Evolutionary conservation across 1,284 basidiomycete species (phyloP).

Genomic region (Coriolopsis trogii): DNA sequence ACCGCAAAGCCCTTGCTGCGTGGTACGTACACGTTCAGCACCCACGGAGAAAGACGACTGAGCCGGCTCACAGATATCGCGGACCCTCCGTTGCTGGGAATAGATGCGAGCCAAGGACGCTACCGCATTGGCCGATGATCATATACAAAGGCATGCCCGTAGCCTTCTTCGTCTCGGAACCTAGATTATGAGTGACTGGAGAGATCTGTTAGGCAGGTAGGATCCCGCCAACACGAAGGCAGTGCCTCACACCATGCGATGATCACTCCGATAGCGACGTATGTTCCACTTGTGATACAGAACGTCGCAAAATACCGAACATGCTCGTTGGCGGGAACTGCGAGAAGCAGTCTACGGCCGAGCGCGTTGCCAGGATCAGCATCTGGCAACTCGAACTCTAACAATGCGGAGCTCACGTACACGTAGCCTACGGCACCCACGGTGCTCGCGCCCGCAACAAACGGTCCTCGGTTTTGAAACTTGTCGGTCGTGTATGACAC

Average conservation of each 20-base stretch:
- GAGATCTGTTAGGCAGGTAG: neutral
- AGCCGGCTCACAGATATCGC: constrained; percentile 52
- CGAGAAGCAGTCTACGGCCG: constrained; percentile 49
- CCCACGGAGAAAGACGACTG: neutral
- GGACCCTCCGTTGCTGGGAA: constrained; percentile 69
- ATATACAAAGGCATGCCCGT: constrained; percentile 76
- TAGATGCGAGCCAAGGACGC: constrained; percentile 71
- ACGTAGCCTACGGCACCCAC: constrained; percentile 69
- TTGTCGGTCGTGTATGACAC: constrained; percentile 73
- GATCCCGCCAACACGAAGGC: too few relatives aligned
- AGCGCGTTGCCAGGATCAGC: neutral
- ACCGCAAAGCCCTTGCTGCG: constrained; percentile 68
- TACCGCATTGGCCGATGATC: constrained; percentile 76
- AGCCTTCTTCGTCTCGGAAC: constrained; percentile 78
- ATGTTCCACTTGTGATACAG: constrained; percentile 70
- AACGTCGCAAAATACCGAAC: constrained; percentile 71
- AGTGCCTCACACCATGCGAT: constrained; percentile 69
- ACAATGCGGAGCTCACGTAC: constrained; percentile 38
- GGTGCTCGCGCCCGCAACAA: constrained; percentile 51
- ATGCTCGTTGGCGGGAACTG: constrained; percentile 46
- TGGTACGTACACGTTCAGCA: neutral
- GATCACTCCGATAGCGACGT: constrained; percentile 65
- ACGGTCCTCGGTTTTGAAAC: constrained; percentile 68
- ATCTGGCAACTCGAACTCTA: neutral
- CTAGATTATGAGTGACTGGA: constrained; percentile 75